Conservation (phyloP, 805 yeast genomes). For the Kazachstania taianensis region DNA sequence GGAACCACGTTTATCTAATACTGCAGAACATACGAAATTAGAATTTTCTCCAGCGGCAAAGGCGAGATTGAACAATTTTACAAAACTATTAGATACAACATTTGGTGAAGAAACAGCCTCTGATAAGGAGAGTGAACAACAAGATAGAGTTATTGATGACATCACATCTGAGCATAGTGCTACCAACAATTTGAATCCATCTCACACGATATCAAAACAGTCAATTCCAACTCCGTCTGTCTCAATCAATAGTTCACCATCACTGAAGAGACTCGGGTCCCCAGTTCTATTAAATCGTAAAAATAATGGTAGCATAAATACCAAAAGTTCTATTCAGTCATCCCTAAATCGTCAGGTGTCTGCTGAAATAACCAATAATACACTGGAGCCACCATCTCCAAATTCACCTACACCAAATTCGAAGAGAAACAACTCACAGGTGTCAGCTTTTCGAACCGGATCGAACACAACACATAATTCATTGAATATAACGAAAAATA, state of each 20-base stretch:
- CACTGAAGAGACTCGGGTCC: slow-evolving; percentile 13
- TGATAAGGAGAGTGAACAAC: slow-evolving; percentile 2
- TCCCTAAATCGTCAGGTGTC: not conserved
- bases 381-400: not conserved
- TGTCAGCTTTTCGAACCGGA: not conserved
- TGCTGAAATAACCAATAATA: not conserved
- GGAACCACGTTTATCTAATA: not conserved
- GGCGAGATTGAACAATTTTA: slow-evolving; percentile 19
- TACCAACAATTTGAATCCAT: not conserved
- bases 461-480: not conserved
- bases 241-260: slow-evolving; percentile 2
- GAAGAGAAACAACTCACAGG: not conserved
- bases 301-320: slow-evolving; percentile 1
- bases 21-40: not conserved
- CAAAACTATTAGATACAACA: slow-evolving; percentile 20
- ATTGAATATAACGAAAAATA: not conserved
- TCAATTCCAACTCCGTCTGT: slow-evolving; percentile 2
- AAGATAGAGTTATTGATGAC: too few relatives aligned
- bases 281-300: slow-evolving; percentile 16
- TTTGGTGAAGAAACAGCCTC: slow-evolving; percentile 9
- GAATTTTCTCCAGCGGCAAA: slow-evolving; percentile 26
- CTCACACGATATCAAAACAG: not conserved
- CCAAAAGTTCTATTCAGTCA: not conserved
- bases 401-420: not conserved
- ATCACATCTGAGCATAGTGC: not conserved